These are phyloP conservation scores for Clavispora fructus DNA, from an alignment of 805 yeast genomes.

Conservation along the genomic window DNA sequence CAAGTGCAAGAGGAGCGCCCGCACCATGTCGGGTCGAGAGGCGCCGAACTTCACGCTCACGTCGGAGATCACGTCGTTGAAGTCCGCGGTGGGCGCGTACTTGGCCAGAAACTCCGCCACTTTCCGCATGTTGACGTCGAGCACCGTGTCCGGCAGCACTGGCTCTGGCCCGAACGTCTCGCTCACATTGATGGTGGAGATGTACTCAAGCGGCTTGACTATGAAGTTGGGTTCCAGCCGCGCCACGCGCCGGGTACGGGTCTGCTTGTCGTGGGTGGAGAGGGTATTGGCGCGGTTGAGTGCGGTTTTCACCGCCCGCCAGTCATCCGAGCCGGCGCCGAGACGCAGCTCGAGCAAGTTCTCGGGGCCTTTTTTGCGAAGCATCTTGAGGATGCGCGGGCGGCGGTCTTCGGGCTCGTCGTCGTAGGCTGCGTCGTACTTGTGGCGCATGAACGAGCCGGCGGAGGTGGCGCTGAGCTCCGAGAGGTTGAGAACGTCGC, in stretches of 20 bases:
- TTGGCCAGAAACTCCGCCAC: slow-evolving; percentile 29
- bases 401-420: slow-evolving; percentile 36
- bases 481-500: slow-evolving; percentile 46
- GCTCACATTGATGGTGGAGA: slow-evolving; percentile 38
- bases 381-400: slow-evolving; percentile 42
- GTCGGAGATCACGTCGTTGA: slow-evolving; percentile 39
- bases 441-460: slow-evolving; percentile 77
- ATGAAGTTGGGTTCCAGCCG: slow-evolving; percentile 34
- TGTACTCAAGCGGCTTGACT: slow-evolving; percentile 38
- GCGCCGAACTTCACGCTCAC: slow-evolving; percentile 32
- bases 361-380: slow-evolving; percentile 30
- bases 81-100: slow-evolving; percentile 25
- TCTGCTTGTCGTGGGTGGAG: slow-evolving; percentile 61
- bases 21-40: slow-evolving; percentile 48
- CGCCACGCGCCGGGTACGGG: slow-evolving; percentile 57
- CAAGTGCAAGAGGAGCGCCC: slow-evolving; percentile 65
- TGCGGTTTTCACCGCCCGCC: slow-evolving; percentile 23
- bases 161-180: slow-evolving; percentile 26
- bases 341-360: slow-evolving; percentile 44
- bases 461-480: slow-evolving; percentile 89
- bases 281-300: slow-evolving; percentile 69
- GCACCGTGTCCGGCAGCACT: slow-evolving; percentile 1
- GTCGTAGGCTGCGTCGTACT: slow-evolving; percentile 37
- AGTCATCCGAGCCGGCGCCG: slow-evolving; percentile 24
- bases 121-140: slow-evolving; percentile 21